Conservation (phyloP, 2,329 filamentous ascomycete genomes). For the Penicillium janthinellum region DNA sequence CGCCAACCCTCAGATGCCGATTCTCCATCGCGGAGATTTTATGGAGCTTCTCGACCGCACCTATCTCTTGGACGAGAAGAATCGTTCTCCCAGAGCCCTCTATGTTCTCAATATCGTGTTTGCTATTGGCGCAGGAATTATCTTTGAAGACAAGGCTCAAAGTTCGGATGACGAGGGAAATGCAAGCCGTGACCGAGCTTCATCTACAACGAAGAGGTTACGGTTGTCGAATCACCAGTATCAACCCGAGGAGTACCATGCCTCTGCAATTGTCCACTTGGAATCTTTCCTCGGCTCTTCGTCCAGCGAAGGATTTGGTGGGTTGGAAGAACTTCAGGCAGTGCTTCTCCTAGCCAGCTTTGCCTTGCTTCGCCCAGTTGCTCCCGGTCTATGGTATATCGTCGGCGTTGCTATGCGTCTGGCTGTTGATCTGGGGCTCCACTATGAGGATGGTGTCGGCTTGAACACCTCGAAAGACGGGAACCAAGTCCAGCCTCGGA, state of each 20-base stretch:
- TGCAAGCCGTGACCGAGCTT: slow-evolving; percentile 27
- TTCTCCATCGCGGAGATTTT: slow-evolving; percentile 86
- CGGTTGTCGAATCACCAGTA: slow-evolving; percentile 62
- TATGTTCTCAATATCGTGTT: slow-evolving; percentile 97
- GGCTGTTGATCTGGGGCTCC: slow-evolving; percentile 86
- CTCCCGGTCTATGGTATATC: slow-evolving; percentile 95
- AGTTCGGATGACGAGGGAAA: slow-evolving; percentile 29
- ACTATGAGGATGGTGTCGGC: slow-evolving; percentile 83
- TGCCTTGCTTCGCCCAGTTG: slow-evolving; percentile 85
- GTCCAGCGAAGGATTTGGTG: slow-evolving; percentile 69
- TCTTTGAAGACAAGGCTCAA: slow-evolving; percentile 60
- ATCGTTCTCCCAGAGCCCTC: slow-evolving; percentile 75
- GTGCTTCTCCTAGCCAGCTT: slow-evolving; percentile 89
- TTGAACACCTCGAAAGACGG: slow-evolving; percentile 54
- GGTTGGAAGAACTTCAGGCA: slow-evolving; percentile 89
- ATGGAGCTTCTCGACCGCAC: slow-evolving; percentile 83
- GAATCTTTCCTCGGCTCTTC: slow-evolving; percentile 75
- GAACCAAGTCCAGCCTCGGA: slow-evolving; percentile 35
- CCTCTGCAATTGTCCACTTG: slow-evolving; percentile 87
- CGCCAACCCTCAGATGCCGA: slow-evolving; percentile 92
- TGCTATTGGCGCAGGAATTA: slow-evolving; percentile 91
- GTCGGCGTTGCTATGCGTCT: slow-evolving; percentile 89
- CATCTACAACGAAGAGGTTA: slow-evolving; percentile 48
- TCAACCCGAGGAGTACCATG: slow-evolving; percentile 94
- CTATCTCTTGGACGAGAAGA: slow-evolving; percentile 68